These are phyloP conservation scores for Yarrowia sp. DNA, from an alignment of 805 yeast genomes.

Conservation along the genomic window DNA sequence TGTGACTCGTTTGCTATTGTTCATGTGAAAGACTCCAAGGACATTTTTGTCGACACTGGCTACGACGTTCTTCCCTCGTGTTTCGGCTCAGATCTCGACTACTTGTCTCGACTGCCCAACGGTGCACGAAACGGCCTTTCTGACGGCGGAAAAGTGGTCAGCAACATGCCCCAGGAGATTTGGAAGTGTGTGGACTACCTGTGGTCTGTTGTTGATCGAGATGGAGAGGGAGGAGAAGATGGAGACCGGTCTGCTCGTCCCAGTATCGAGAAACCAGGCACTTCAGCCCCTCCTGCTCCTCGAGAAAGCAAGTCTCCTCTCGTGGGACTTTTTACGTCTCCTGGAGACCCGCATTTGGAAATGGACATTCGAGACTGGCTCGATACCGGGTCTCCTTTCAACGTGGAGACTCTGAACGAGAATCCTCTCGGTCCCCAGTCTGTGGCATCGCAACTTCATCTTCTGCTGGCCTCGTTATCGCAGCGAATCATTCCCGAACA, in stretches of 20 bases:
- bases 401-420: conserved; percentile 33
- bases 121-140: conserved; percentile 31
- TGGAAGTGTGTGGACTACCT: conserved; percentile 39
- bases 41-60: conserved; percentile 34
- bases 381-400: conserved; percentile 37
- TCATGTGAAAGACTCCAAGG: conserved; percentile 36
- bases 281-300: conserved; percentile 6
- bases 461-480: conserved; percentile 39
- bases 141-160: conserved; percentile 24
- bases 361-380: conserved; percentile 39
- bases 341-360: conserved; percentile 31
- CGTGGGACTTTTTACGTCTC: conserved; percentile 25
- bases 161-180: conserved; percentile 39
- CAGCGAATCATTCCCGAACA: conserved; percentile 44
- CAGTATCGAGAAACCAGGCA: conserved; percentile 28
- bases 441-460: conserved; percentile 35
- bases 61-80: conserved; percentile 36
- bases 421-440: conserved; percentile 45
- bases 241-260: conserved; percentile 31
- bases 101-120: conserved; percentile 30
- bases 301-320: neutral
- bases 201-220: conserved; percentile 30
- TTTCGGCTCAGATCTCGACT: conserved; percentile 37
- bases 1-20: conserved; percentile 30
- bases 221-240: conserved; percentile 15